Conservation (phyloP, 2,329 filamentous ascomycete genomes). For the Penicillium sp. region DNA sequence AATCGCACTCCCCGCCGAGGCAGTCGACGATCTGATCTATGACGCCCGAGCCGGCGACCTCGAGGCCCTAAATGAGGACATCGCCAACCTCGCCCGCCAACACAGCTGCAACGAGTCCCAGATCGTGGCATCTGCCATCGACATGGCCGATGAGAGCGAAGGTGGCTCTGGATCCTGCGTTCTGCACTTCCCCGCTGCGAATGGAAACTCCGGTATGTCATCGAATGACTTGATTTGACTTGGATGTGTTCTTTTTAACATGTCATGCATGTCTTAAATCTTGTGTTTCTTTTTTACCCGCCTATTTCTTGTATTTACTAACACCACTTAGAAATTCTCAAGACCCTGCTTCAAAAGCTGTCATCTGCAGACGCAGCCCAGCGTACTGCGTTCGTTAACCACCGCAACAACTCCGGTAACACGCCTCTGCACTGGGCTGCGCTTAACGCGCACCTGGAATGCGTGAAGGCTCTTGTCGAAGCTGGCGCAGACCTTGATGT, state of each 20-base stretch:
- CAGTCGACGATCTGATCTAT: constrained; percentile 90
- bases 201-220: constrained; percentile 72
- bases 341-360: constrained; percentile 46
- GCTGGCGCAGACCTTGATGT: constrained; percentile 73
- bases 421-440: constrained; percentile 93
- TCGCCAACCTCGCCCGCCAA: constrained; percentile 61
- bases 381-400: constrained; percentile 39
- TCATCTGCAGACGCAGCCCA: constrained; percentile 18
- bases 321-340: constrained; percentile 45
- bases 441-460: constrained; percentile 78
- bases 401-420: constrained; percentile 78
- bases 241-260: not conserved
- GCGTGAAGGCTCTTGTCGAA: constrained; percentile 73
- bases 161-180: constrained; percentile 48
- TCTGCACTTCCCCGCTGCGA: constrained; percentile 89
- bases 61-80: constrained; percentile 60
- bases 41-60: constrained; percentile 75
- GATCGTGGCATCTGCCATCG: constrained; percentile 67
- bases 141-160: constrained; percentile 73
- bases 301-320: not conserved
- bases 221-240: not conserved
- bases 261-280: not conserved
- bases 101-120: constrained; percentile 60
- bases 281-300: too few relatives aligned
- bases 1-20: constrained; percentile 63